Evolutionary conservation across 2,329 filamentous ascomycete species (phyloP).

Genomic region (Emmonsiellopsis sp.): DNA sequence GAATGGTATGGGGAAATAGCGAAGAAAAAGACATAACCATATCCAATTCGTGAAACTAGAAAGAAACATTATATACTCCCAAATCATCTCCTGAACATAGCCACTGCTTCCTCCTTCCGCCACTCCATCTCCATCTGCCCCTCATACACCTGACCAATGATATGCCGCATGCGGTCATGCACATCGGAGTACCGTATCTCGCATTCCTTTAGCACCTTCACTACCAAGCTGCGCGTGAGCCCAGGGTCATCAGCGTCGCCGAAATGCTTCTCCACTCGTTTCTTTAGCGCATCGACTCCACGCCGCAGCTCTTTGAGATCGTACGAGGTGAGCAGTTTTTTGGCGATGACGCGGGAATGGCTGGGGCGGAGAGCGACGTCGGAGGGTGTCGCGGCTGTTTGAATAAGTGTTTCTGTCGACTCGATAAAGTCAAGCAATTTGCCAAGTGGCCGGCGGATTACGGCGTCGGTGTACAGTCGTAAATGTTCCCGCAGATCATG

Average conservation of each 20-base stretch:
- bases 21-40: background rate
- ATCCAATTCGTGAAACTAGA: background rate
- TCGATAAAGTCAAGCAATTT: slow-evolving; percentile 88
- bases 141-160: slow-evolving; percentile 39
- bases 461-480: slow-evolving; percentile 74
- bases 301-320: slow-evolving; percentile 79
- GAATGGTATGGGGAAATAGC: too few relatives aligned
- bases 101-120: slow-evolving; percentile 36
- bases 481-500: slow-evolving; percentile 80
- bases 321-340: slow-evolving; percentile 72
- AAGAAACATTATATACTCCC: background rate
- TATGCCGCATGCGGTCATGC: slow-evolving; percentile 40
- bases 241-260: slow-evolving; percentile 72
- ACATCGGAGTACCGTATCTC: slow-evolving; percentile 48
- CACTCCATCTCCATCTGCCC: slow-evolving; percentile 39
- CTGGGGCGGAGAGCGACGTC: slow-evolving; percentile 69
- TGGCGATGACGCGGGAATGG: slow-evolving; percentile 73
- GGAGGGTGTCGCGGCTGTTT: slow-evolving; percentile 46
- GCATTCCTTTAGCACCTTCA: slow-evolving; percentile 52
- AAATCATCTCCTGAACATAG: slow-evolving; percentile 33
- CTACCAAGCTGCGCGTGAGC: slow-evolving; percentile 51
- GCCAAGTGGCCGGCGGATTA: slow-evolving; percentile 80
- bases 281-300: slow-evolving; percentile 80
- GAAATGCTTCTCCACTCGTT: slow-evolving; percentile 95
- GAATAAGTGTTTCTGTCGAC: slow-evolving; percentile 66